phyloP scores from a whole-genome alignment of 768 basidiomycete species.

The Inosperma sp. region DNA sequence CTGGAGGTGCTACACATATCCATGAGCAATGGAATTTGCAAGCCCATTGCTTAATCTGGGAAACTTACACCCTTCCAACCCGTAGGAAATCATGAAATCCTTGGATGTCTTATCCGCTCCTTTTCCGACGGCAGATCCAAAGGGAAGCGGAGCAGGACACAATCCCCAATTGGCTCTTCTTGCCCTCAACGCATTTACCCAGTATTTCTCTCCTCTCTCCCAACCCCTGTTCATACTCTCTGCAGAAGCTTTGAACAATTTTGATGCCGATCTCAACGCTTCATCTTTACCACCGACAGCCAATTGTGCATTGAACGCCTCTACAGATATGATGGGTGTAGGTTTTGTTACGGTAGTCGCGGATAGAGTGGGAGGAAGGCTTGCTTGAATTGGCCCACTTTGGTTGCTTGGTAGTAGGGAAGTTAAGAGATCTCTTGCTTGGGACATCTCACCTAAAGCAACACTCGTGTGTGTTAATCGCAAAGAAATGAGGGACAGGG shows the following conservation, averaged over 20 bases:
- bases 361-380: conserved; percentile 37
- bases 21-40: not conserved
- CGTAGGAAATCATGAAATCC: conserved; percentile 77
- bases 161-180: conserved; percentile 76
- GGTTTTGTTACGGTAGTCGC: conserved; percentile 66
- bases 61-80: conserved; percentile 73
- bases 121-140: conserved; percentile 65
- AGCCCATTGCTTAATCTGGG: not conserved
- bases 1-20: conserved; percentile 48
- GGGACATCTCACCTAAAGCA: conserved; percentile 75
- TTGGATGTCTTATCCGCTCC: conserved; percentile 76
- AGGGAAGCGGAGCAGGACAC: conserved; percentile 71
- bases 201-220: conserved; percentile 65
- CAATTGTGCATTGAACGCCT: conserved; percentile 68
- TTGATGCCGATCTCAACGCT: conserved; percentile 67
- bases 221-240: conserved; percentile 62
- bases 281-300: conserved; percentile 78
- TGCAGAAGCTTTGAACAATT: conserved; percentile 65
- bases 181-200: conserved; percentile 77
- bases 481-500: too few species aligned
- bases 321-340: conserved; percentile 58
- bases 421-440: conserved; percentile 65
- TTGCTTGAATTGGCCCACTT: conserved; percentile 18
- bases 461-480: conserved; percentile 38
- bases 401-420: conserved; percentile 44